Base-by-base conservation (phyloP, 208 protist species). In the Lotmaria passim region DNA sequence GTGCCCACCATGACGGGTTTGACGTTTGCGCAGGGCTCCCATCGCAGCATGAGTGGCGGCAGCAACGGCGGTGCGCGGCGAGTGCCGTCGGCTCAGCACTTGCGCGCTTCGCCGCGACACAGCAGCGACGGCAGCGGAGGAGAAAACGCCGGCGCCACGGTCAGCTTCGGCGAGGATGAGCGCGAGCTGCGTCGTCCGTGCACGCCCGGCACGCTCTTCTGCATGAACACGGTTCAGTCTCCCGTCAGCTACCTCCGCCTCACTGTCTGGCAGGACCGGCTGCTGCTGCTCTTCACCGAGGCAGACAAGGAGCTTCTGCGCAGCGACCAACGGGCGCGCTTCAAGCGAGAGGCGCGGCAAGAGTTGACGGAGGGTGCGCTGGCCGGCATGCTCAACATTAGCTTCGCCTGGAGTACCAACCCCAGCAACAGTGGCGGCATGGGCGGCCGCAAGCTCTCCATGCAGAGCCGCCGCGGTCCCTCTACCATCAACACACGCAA, bases 221-320 rank as follows among this genome's bases (percentile, higher is more conserved):
- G 69, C 41, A 50, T 81, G 52, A 76, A 79, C 68, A 61, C 60
- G 6, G n/a, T 90, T 28, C 84, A 86, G 65, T 65, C 62, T 11
- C 78, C 79, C 15, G 36, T 78, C 14, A 65, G 69, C 50, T 71
- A 81, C 63, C 51, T 90, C 14, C 71, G 81, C 14, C 57, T 86
- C 28, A 74, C 84, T 12, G 64, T 68, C 14, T 90, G 84, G 84
- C 84, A 90, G 67, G 78, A 90, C 47, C 68, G 74, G 17, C 55
- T 86, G 7, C 30, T 62, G 6, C 62, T 81, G 0, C 73, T 90
- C 55, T 57, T 67, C 51, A 48, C 60, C 17, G 60, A 73, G 14
- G 75, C 65, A 7, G 76, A 87, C 58, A 69, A 70, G 61, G 72
- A 75, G 12, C 72, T 84, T 41, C 68, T 79, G 48, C 48, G 63